These are phyloP conservation scores for Termitomyces sp. DNA, from an alignment of 768 basidiomycete species.

Conservation along the genomic window DNA sequence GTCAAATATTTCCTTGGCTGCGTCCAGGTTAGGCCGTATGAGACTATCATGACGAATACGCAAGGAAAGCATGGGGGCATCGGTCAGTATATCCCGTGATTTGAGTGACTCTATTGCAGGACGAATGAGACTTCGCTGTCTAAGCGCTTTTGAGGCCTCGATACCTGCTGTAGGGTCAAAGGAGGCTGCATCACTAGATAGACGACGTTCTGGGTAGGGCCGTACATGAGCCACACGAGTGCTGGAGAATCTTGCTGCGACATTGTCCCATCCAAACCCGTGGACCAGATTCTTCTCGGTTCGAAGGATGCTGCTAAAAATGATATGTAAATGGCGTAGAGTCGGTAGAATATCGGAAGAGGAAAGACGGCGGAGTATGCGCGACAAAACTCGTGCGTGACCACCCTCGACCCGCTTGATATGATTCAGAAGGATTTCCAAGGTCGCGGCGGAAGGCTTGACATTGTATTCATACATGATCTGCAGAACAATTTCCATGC, in stretches of 20 bases:
- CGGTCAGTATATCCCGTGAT: conserved; percentile 43
- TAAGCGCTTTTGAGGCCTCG: conserved; percentile 22
- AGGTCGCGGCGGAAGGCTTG: conserved; percentile 46
- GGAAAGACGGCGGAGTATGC: conserved; percentile 39
- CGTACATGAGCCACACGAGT: conserved; percentile 14
- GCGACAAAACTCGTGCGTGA: conserved; percentile 40
- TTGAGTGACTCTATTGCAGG: conserved; percentile 42
- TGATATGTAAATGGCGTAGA: conserved; percentile 50
- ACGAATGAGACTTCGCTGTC: conserved; percentile 25
- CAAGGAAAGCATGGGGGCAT: conserved; percentile 52
- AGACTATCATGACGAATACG: conserved; percentile 61
- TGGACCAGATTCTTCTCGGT: conserved; percentile 40
- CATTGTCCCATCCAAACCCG: conserved; percentile 41
- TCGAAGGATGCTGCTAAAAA: conserved; percentile 48
- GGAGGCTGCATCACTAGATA: conserved; percentile 19
- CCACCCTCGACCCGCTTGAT: conserved; percentile 37
- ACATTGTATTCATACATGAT: conserved; percentile 52
- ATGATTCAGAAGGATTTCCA: conserved; percentile 49
- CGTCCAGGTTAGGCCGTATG: conserved; percentile 40
- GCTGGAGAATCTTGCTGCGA: conserved; percentile 33
- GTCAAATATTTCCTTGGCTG: conserved; percentile 50
- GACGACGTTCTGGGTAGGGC: conserved; percentile 12
- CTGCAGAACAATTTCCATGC: conserved; percentile 38
- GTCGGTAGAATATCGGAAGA: conserved; percentile 38
- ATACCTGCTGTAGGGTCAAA: conserved; percentile 52